Evolutionary conservation across 31 red algal genomes (phyloP).

Genomic region (Odonthalia washingtoniensis): DNA sequence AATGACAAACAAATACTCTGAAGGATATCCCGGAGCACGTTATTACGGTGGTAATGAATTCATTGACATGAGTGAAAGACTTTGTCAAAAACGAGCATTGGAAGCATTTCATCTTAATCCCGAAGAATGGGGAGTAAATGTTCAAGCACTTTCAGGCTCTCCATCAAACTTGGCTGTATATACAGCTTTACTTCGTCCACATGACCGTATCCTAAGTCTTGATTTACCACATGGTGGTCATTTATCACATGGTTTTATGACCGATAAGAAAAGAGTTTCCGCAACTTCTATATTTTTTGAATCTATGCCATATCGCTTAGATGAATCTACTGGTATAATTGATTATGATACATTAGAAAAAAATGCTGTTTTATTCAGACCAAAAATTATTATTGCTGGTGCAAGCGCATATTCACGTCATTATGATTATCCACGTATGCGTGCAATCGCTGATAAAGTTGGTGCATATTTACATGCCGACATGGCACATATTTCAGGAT

Average conservation of each 20-base stretch:
- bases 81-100: slow-evolving; percentile 90
- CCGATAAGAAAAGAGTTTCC: slow-evolving; percentile 90
- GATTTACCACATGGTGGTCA: slow-evolving; percentile 96
- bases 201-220: slow-evolving; percentile 89
- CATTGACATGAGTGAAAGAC: slow-evolving; percentile 89
- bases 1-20: slow-evolving; percentile 99
- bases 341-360: slow-evolving; percentile 98
- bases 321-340: slow-evolving; percentile 85
- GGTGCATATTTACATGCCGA: slow-evolving; percentile 92
- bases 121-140: slow-evolving; percentile 95
- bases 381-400: slow-evolving; percentile 96
- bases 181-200: slow-evolving; percentile 86
- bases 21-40: slow-evolving; percentile 92
- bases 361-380: slow-evolving; percentile 81
- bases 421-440: slow-evolving; percentile 92
- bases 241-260: slow-evolving; percentile 97
- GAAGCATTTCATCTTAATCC: slow-evolving; percentile 78
- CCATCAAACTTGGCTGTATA: slow-evolving; percentile 95
- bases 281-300: slow-evolving; percentile 99
- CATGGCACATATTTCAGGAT: slow-evolving; percentile 97
- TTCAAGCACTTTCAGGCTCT: slow-evolving; percentile 93
- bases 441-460: slow-evolving; percentile 88
- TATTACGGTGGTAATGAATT: slow-evolving; percentile 99
- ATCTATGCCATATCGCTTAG: slow-evolving; percentile 90
- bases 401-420: slow-evolving; percentile 92